Evolutionary conservation across 305 asterid species (phyloP).

Genomic region (Plantago lanceolata): DNA sequence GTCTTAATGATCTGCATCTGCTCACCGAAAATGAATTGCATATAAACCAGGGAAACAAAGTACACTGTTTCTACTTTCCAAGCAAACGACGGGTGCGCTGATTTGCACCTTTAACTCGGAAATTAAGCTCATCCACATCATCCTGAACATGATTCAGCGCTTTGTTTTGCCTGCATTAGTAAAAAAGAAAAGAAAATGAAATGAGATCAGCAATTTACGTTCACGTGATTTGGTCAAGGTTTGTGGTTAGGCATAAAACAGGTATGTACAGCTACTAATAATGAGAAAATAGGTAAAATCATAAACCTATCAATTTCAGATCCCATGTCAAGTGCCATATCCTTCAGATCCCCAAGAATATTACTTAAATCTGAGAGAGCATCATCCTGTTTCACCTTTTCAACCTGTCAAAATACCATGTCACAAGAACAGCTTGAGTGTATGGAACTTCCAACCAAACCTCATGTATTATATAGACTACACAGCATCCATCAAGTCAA

Average conservation of each 20-base stretch:
- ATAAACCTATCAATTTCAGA: conserved; percentile 61
- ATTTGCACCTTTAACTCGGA: conserved; percentile 80
- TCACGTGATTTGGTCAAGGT: not conserved
- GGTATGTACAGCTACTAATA: not conserved
- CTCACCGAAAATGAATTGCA: too few species aligned
- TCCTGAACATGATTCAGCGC: conserved; percentile 69
- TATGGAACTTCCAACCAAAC: too few species aligned
- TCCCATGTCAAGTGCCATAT: conserved; percentile 92
- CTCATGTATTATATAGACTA: too few species aligned
- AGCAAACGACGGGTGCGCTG: conserved; percentile 57
- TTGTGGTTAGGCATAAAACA: not conserved
- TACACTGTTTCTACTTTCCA: conserved; percentile 34
- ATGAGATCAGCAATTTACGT: not conserved
- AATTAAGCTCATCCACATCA: conserved; percentile 74
- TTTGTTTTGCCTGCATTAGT: conserved; percentile 65
- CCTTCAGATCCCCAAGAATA: conserved; percentile 77
- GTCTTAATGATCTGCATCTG: too few species aligned
- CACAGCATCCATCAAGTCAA: too few species aligned
- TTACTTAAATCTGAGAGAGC: conserved; percentile 65
- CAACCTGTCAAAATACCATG: conserved; percentile 41
- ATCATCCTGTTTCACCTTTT: conserved; percentile 83
- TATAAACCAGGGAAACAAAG: too few species aligned
- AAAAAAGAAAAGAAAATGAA: not conserved
- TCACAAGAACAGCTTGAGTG: too few species aligned
- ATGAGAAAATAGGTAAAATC: not conserved